Conservation (phyloP, 2,329 filamentous ascomycete genomes). For the Ophiostoma ulmi region DNA sequence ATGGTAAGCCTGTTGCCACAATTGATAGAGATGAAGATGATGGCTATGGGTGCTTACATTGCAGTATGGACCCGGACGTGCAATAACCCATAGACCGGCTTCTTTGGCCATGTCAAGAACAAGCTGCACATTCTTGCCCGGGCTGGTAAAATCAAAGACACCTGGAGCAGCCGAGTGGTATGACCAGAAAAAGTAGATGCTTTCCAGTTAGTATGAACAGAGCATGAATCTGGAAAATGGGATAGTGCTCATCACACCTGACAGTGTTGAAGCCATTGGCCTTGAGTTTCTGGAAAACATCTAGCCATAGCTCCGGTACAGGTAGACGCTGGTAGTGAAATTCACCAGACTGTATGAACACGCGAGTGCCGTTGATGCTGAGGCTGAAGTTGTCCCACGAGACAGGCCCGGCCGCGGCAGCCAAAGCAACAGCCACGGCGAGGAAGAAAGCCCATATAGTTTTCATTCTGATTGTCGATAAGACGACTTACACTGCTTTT, state of each 20-base stretch:
- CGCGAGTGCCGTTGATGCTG: conserved; percentile 44
- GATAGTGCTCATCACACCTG: conserved; percentile 23
- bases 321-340: conserved; percentile 52
- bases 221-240: conserved; percentile 53
- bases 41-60: conserved; percentile 32
- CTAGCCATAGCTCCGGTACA: conserved; percentile 48
- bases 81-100: conserved; percentile 72
- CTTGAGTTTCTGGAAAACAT: conserved; percentile 70
- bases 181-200: conserved; percentile 48
- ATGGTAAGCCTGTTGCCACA: background rate
- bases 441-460: background rate
- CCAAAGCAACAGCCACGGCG: background rate
- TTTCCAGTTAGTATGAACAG: conserved; percentile 47
- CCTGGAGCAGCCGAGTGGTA: conserved; percentile 63
- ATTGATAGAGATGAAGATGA: background rate
- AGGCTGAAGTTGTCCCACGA: conserved; percentile 50
- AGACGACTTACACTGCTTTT: background rate
- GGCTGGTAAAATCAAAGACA: conserved; percentile 57
- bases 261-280: conserved; percentile 74
- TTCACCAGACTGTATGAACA: conserved; percentile 46
- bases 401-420: conserved; percentile 42
- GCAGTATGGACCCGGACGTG: conserved; percentile 47
- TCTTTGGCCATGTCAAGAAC: conserved; percentile 71
- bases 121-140: conserved; percentile 55
- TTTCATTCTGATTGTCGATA: background rate